A percentile compares a stretch with the other conserved stretches of the same genome.
These are phyloP conservation scores for Cladosporium oxysporum DNA, from an alignment of 2,329 filamentous ascomycete species.

Conservation along the genomic window DNA sequence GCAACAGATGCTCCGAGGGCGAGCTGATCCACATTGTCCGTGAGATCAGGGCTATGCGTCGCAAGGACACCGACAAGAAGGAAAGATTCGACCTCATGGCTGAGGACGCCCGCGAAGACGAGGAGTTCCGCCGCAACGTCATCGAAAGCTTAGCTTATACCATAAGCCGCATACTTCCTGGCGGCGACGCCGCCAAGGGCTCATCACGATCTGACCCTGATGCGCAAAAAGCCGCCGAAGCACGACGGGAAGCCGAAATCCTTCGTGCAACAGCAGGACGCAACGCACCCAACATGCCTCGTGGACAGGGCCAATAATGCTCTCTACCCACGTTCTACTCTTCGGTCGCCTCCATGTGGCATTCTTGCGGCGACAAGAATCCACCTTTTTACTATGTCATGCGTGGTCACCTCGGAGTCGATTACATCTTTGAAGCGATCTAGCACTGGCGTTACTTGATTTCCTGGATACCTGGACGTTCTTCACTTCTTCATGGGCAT, in stretches of 20 bases:
- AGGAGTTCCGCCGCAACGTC: slow-evolving; percentile 72
- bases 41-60: slow-evolving; percentile 83
- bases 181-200: slow-evolving; percentile 26
- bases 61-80: slow-evolving; percentile 81
- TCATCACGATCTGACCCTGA: slow-evolving; percentile 44
- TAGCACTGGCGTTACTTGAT: slow-evolving; percentile 27
- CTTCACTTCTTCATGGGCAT: slow-evolving; percentile 5
- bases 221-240: slow-evolving; percentile 50
- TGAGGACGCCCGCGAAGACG: slow-evolving; percentile 74
- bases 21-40: slow-evolving; percentile 85
- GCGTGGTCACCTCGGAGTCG: slow-evolving; percentile 6
- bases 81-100: slow-evolving; percentile 79
- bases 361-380: slow-evolving; percentile 8
- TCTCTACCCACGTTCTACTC: slow-evolving; percentile 1
- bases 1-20: slow-evolving; percentile 80
- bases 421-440: slow-evolving; percentile 28
- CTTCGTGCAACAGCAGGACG: slow-evolving; percentile 17
- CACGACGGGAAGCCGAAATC: slow-evolving; percentile 40
- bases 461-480: slow-evolving; percentile 18
- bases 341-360: slow-evolving; percentile 17
- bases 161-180: slow-evolving; percentile 66
- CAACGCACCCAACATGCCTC: slow-evolving; percentile 5
- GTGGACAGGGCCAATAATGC: slow-evolving; percentile 23
- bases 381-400: not conserved
- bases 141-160: slow-evolving; percentile 72